phyloP scores from a whole-genome alignment of 2,329 filamentous ascomycete species.

The Cercospora sp. region DNA sequence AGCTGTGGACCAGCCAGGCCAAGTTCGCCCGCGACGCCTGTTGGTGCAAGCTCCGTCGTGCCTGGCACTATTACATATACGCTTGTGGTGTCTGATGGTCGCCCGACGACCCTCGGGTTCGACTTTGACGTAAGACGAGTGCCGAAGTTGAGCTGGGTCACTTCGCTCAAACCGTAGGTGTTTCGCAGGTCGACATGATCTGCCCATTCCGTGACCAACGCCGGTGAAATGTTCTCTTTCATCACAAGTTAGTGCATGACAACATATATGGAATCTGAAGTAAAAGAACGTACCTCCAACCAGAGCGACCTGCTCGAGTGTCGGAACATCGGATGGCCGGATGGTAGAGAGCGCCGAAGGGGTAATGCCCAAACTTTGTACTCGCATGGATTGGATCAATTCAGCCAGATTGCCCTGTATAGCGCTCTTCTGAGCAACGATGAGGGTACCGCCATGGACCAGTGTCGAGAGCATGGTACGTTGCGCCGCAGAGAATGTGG shows the following conservation, averaged over 20 bases:
- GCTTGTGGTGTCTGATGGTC: background rate
- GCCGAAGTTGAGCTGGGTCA: background rate
- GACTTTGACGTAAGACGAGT: background rate
- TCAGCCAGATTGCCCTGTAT: background rate
- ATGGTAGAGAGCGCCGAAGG: conserved; percentile 1
- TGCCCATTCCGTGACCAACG: background rate
- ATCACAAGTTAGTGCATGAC: background rate
- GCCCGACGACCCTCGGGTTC: background rate
- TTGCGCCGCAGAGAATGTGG: conserved; percentile 12
- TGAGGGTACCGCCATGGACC: background rate
- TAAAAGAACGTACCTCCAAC: background rate
- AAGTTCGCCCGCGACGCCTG: conserved; percentile 2
- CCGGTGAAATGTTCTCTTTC: background rate
- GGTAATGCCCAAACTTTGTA: conserved; percentile 3
- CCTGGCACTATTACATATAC: background rate
- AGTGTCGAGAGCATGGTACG: conserved; percentile 8
- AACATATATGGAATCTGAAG: background rate
- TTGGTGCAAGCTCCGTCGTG: background rate
- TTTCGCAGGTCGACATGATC: background rate
- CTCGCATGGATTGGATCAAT: background rate
- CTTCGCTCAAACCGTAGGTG: background rate
- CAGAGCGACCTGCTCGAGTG: background rate
- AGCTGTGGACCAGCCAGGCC: conserved; percentile 11
- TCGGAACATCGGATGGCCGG: background rate
- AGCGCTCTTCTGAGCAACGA: background rate